Base-by-base conservation (phyloP, 2,329 filamentous ascomycete species). In the Akanthomyces dipterigenus region DNA sequence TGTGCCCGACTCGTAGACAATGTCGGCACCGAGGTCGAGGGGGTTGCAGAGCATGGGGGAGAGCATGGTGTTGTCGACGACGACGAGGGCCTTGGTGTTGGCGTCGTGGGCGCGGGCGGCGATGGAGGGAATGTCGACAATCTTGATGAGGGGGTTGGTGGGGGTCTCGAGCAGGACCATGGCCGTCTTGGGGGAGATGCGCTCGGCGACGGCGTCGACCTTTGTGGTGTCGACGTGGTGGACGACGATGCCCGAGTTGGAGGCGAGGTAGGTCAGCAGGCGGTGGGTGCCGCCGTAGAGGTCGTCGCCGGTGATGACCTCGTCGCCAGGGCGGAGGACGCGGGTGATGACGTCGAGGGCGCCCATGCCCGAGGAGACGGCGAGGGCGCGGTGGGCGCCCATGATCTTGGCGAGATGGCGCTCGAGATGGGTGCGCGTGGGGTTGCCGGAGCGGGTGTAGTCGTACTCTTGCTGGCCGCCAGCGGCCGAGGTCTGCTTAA, bases 61-160 rank as follows among this genome's bases (percentile, higher is more conserved):
- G 66, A 99, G 87, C 95, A 99, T 99, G 62, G 95, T 99, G 79
- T 99, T 99, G 77, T 99, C 95, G 28, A 98, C 95, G 2, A 93
- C 87, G 18, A 99, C 92, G 45, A 98, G 79, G 28, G 91, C 89
- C 64, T 84, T 85, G 8, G 88, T 80, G 74, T 95, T 96, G 55
- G 84, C 84, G 42, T 88, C 85, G 73, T 98, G 95, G 0, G 89
- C 85, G 22, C 88, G 78, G 43, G 82, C 80, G 16, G 95, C 86
- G 67, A 99, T 96, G 24, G 86, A 81, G 4, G 88, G 83, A 63
- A 99, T 89, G 73, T 99, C 95, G 69, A 96, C 92, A 67, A 99
- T 93, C 78, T 99, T 99, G 81, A 99, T 98, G 54, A 99, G 79
- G 6, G 95, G 96, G 76, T 99, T 99, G 31, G 95, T 99, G 2